Evolutionary conservation across 257 asterid genomes (phyloP), one percentile per base, ranked within the genome.

Genomic region (Haberlea rhodopensis): DNA sequence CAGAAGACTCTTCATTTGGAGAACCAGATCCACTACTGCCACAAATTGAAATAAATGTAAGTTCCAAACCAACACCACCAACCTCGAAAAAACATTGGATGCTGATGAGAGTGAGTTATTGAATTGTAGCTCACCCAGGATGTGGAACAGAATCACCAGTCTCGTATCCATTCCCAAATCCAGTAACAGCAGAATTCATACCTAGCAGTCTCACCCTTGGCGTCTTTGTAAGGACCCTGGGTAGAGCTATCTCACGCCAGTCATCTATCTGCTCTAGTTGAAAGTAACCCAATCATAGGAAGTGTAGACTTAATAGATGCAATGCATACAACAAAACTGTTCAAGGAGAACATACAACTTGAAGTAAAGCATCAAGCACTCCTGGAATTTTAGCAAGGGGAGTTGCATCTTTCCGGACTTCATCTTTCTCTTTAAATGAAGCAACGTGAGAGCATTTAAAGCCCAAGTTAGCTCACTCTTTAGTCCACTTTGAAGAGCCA

Each of bases 401-500:
- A 63, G 92, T 90, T 27, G 97, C 87, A 66, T 90, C 99, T 81
- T 80, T 94, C 23, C 97, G 89, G 53, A 94, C 74, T 5, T 94
- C 99, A n/a, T 94, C 97, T 73, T 94, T 94, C 82, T 94, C 99
- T 73, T 94, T 94, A 76, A 90, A 90, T 0, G 96, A 94, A 94
- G 99, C 77, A 90, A 67, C 22, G 97, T 90, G 67, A 94, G 96
- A 60, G 89, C 84, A 76, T 90, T 90, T 84, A 94, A 69, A 31
- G 96, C 97, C 99, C 97, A 94, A 3, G 96, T 87, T 74, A 94
- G 62, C 82, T 94, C 99, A 69, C 96, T 90, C 91, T 94, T 94
- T 32, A 90, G 76, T 71, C 97, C 97, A 76, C 99, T 90, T 76
- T 94, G 99, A 70, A 94, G 97, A 65, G 99, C 96, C 71, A 84